Conservation (phyloP, 192 early-diverging fungal species). For the Lunasporangiospora selenospora region DNA sequence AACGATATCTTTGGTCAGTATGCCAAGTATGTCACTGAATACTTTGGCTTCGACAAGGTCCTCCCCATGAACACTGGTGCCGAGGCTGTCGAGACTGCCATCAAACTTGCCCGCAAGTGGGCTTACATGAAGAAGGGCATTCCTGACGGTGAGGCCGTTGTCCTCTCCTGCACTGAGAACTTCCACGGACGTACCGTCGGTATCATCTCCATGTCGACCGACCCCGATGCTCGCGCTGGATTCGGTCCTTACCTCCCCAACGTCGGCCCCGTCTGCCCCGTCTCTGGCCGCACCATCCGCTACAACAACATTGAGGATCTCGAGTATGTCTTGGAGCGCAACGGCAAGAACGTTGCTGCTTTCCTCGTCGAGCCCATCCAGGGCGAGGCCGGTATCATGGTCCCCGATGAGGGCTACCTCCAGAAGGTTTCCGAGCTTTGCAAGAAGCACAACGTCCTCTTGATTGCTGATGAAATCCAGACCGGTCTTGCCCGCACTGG, state of each 20-base stretch:
- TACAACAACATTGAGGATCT: conserved; percentile 91
- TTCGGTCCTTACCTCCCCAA: conserved; percentile 97
- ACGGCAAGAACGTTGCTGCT: conserved; percentile 85
- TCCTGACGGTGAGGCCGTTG: conserved; percentile 76
- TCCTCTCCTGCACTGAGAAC: conserved; percentile 86
- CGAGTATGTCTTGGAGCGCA: conserved; percentile 82
- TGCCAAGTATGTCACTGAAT: conserved; percentile 91
- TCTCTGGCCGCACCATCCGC: conserved; percentile 69
- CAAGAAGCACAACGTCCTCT: conserved; percentile 96
- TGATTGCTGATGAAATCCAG: conserved; percentile 99
- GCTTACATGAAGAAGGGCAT: conserved; percentile 93
- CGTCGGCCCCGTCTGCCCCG: conserved; percentile 83
- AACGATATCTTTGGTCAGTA: conserved; percentile 92
- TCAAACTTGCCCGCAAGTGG: conserved; percentile 98
- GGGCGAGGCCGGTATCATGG: conserved; percentile 97
- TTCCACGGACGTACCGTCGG: conserved; percentile 97
- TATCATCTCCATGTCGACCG: conserved; percentile 95
- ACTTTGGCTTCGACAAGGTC: conserved; percentile 98
- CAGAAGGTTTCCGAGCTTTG: conserved; percentile 87
- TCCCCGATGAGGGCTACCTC: conserved; percentile 94
- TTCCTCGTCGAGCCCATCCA: conserved; percentile 99
- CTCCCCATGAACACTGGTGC: conserved; percentile 99
- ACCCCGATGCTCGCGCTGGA: conserved; percentile 78
- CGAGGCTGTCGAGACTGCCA: conserved; percentile 98
- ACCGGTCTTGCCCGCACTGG: conserved; percentile 96